Conservation (phyloP, 228 moss, liverwort and hornwort species). For the Sphagnum fallax region DNA sequence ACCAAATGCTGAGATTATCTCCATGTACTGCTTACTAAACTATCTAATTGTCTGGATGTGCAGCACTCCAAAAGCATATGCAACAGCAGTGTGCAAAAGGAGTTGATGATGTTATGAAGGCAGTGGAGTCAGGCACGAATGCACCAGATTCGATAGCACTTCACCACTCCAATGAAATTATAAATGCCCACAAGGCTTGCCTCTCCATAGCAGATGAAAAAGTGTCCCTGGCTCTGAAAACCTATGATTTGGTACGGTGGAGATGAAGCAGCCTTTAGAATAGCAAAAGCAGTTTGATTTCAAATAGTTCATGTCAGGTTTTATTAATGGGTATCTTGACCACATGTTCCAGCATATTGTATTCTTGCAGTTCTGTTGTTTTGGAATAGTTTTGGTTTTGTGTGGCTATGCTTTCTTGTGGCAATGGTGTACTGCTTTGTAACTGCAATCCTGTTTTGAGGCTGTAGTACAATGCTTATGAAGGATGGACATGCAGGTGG, state of each 20-base stretch:
- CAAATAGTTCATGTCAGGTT: neutral
- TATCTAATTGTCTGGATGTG: slow-evolving; percentile 9
- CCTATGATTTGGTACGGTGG: slow-evolving; percentile 54
- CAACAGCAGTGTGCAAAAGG: slow-evolving; percentile 40
- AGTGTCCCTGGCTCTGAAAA: slow-evolving; percentile 62
- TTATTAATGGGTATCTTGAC: neutral
- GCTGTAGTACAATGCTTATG: neutral
- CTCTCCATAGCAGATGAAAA: slow-evolving; percentile 65
- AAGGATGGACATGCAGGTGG: slow-evolving; percentile 37
- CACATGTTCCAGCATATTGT: neutral
- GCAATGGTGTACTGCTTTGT: too few species aligned
- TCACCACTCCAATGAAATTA: slow-evolving; percentile 52
- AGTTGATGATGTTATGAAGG: slow-evolving; percentile 46
- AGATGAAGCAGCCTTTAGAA: neutral
- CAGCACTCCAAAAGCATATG: slow-evolving; percentile 64
- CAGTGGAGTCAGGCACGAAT: slow-evolving; percentile 31
- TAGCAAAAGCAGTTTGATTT: too few species aligned
- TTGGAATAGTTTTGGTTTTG: too few species aligned
- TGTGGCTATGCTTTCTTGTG: too few species aligned
- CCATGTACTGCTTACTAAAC: neutral
- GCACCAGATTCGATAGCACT: slow-evolving; percentile 44
- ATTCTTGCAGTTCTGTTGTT: neutral
- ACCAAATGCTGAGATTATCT: neutral
- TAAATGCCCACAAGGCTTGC: slow-evolving; percentile 60
- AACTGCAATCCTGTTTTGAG: too few species aligned